Evolutionary conservation across 805 yeast genomes (phyloP), one percentile per base, ranked within the genome.

Genomic region (Wickerhamiella nectarea): DNA sequence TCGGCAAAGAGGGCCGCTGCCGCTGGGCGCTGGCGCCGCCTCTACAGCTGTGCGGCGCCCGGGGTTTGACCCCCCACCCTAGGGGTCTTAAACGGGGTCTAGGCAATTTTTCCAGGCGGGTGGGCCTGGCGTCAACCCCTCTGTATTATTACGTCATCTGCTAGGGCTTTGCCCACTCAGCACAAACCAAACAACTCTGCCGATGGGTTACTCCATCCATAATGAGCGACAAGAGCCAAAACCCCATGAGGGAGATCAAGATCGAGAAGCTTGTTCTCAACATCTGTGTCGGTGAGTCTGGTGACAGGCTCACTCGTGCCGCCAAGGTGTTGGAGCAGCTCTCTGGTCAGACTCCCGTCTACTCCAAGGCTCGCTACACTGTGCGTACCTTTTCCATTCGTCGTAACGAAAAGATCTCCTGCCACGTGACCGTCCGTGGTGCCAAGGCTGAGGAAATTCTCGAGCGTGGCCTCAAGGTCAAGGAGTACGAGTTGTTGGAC

Each of bases 281-380:
- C 91, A 91, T 91, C 75, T 87, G 94, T 74, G 98, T 91, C 72
- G 98, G 98, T 77, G 98, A 91, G 76, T 87, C 96, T 72, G 98
- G 98, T 79, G 98, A 91, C 74, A 83, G 97, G 81, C 85, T 91
- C 72, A 91, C 98, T 77, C 89, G 98, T 83, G 98, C 98, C 63
- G 91, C 98, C 68, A 91, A 91, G 80, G 98, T 91, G 65, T 79
- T 91, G 68, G 98, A 91, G 77, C 98, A 91, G 78, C 82, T 91
- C 65, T 89, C 97, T 61, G 98, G 98, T 87, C 98, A 91, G 77
- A 91, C 98, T 65, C 98, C 98, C 70, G 98, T 91, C 63, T 95
- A 84, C 72, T 87, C 97, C 63, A 91, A 91, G 81, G 98, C 98
- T 64, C 84, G 98, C 78, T 91, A 91, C 85, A 91, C 98, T 58